These are phyloP conservation scores for Boletellus deceptivus DNA, from an alignment of 1,284 basidiomycete genomes.

Conservation along the genomic window DNA sequence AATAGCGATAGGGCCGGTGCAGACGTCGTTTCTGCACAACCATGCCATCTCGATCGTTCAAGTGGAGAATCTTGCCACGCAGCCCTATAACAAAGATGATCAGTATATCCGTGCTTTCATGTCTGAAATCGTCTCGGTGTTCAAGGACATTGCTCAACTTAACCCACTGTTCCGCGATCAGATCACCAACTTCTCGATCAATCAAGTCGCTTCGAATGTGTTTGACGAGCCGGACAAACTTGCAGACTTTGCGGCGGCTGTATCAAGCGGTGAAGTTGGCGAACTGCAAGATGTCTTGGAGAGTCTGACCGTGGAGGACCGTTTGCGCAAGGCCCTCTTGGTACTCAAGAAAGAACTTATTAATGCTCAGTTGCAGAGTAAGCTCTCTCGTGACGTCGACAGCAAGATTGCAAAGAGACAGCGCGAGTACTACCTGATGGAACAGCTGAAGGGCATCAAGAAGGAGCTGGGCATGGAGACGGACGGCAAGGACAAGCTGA, in stretches of 20 bases:
- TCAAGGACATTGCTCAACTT: slow-evolving; percentile 98
- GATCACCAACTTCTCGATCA: slow-evolving; percentile 95
- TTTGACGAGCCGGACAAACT: slow-evolving; percentile 99
- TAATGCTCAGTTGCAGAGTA: slow-evolving; percentile 94
- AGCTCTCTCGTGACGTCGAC: slow-evolving; percentile 94
- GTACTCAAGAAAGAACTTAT: slow-evolving; percentile 99
- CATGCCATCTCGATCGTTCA: slow-evolving; percentile 90
- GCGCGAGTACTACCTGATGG: slow-evolving; percentile 97
- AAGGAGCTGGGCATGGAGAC: slow-evolving; percentile 97
- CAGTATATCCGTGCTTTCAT: slow-evolving; percentile 95
- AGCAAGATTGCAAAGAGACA: slow-evolving; percentile 97
- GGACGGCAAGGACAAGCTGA: slow-evolving; percentile 96
- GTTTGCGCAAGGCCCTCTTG: slow-evolving; percentile 86
- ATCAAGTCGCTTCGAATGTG: slow-evolving; percentile 93
- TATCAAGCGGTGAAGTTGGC: slow-evolving; percentile 86
- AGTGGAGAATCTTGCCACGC: slow-evolving; percentile 80
- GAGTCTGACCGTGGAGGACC: slow-evolving; percentile 82
- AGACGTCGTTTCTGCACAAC: slow-evolving; percentile 89
- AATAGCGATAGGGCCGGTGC: slow-evolving; percentile 51
- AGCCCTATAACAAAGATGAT: slow-evolving; percentile 89
- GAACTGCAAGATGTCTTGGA: slow-evolving; percentile 96
- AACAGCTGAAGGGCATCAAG: slow-evolving; percentile 99
- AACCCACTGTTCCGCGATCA: slow-evolving; percentile 99
- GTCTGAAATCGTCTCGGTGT: slow-evolving; percentile 95
- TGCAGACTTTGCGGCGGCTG: slow-evolving; percentile 97